A percentile compares a stretch with the other conserved stretches of the same genome.
Evolutionary conservation across 2,329 filamentous ascomycete species (phyloP).

Genomic region (Ophiostoma novo-ulmi): DNA sequence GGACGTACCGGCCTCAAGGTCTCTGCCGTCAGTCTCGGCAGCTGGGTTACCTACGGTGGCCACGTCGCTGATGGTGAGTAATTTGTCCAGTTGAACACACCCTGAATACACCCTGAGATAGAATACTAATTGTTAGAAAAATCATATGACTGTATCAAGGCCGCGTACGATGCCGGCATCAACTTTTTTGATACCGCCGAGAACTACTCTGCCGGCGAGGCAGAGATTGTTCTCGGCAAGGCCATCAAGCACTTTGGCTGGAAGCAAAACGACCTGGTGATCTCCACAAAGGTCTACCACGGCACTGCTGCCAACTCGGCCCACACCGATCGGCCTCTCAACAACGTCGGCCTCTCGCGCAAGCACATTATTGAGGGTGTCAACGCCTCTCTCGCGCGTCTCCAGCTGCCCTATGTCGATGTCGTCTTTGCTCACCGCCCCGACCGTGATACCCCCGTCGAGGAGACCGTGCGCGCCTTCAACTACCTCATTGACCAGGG

Average conservation of each 20-base stretch:
- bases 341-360: slow-evolving; percentile 55
- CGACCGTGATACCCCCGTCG: slow-evolving; percentile 63
- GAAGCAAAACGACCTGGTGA: slow-evolving; percentile 51
- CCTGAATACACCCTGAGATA: neutral
- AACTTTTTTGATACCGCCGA: slow-evolving; percentile 65
- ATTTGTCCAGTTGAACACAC: too few relatives aligned
- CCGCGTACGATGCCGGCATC: slow-evolving; percentile 55
- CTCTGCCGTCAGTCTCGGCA: slow-evolving; percentile 65
- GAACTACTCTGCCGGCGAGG: slow-evolving; percentile 46
- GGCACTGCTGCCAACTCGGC: slow-evolving; percentile 23
- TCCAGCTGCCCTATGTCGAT: slow-evolving; percentile 59
- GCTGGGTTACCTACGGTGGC: slow-evolving; percentile 70
- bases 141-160: slow-evolving; percentile 55
- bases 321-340: slow-evolving; percentile 38
- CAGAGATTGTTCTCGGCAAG: slow-evolving; percentile 48
- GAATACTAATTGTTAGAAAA: slow-evolving; percentile 8
- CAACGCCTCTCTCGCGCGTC: slow-evolving; percentile 51
- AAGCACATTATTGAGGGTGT: slow-evolving; percentile 60
- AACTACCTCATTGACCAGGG: slow-evolving; percentile 64
- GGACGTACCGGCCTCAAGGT: slow-evolving; percentile 69
- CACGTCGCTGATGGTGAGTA: slow-evolving; percentile 60
- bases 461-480: slow-evolving; percentile 66
- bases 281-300: slow-evolving; percentile 44
- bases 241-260: slow-evolving; percentile 50
- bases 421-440: slow-evolving; percentile 65